These are phyloP conservation scores for Auricularia sp. DNA, from an alignment of 768 basidiomycete species.

Conservation along the genomic window DNA sequence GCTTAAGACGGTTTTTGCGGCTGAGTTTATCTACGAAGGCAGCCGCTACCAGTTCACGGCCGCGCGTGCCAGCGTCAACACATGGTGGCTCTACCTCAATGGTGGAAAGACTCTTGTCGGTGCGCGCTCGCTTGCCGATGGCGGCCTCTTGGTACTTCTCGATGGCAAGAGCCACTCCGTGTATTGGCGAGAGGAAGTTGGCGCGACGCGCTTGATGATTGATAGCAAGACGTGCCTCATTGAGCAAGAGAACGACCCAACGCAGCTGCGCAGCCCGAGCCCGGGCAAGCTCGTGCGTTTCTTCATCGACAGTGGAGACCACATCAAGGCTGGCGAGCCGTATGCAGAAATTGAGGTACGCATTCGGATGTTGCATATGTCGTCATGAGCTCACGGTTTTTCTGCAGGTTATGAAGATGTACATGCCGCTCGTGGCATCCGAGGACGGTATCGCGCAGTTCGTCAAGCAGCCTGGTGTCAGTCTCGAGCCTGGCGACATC, in stretches of 20 bases:
- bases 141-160: conserved; percentile 83
- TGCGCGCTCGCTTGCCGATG: conserved; percentile 86
- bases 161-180: conserved; percentile 94
- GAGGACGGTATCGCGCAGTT: conserved; percentile 93
- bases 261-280: conserved; percentile 89
- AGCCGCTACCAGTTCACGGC: conserved; percentile 92
- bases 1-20: conserved; percentile 90
- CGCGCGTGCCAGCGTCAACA: conserved; percentile 76
- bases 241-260: conserved; percentile 99
- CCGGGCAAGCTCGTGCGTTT: conserved; percentile 94
- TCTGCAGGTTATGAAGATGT: conserved; percentile 93
- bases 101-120: conserved; percentile 90
- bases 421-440: conserved; percentile 91
- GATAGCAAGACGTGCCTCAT: conserved; percentile 97
- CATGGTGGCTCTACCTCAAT: conserved; percentile 94
- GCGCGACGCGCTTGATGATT: conserved; percentile 82
- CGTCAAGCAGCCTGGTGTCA: conserved; percentile 97
- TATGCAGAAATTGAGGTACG: conserved; percentile 96
- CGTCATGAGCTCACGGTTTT: conserved; percentile 5
- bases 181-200: conserved; percentile 98
- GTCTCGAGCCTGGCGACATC: conserved; percentile 93
- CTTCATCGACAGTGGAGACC: conserved; percentile 94
- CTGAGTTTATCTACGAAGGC: conserved; percentile 98
- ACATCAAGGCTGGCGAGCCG: conserved; percentile 90
- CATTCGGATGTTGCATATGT: background rate